Conservation (phyloP, 495 filamentous ascomycete species). For the Annulohypoxylon bovei region DNA sequence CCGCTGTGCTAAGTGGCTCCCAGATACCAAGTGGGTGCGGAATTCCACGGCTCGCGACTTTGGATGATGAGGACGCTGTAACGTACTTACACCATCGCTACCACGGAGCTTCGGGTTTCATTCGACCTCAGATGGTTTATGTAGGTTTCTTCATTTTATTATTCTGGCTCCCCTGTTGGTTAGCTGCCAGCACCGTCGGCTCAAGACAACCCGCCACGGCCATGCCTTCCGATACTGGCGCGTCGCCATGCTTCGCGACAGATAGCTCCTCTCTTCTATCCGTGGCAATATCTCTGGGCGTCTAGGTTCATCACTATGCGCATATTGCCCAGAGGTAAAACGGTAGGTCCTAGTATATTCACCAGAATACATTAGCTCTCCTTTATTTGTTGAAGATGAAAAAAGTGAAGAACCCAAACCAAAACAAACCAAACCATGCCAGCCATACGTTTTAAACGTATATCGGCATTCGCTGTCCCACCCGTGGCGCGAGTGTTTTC, state of each 20-base stretch:
- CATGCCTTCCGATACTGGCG: neutral
- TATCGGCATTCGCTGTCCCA: slow-evolving; percentile 50
- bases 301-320: neutral
- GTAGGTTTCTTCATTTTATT: slow-evolving; percentile 25
- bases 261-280: neutral
- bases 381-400: neutral
- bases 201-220: slow-evolving; percentile 11
- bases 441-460: slow-evolving; percentile 47
- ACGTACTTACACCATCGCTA: slow-evolving; percentile 14
- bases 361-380: neutral
- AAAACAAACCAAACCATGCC: slow-evolving; percentile 36
- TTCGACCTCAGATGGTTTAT: slow-evolving; percentile 15
- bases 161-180: slow-evolving; percentile 23
- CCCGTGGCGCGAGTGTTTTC: slow-evolving; percentile 54
- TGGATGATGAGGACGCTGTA: slow-evolving; percentile 11
- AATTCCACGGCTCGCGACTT: slow-evolving; percentile 31
- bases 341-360: slow-evolving; percentile 11
- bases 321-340: neutral
- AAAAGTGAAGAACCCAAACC: neutral
- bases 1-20: slow-evolving; percentile 10
- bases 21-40: slow-evolving; percentile 17
- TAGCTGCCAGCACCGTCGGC: slow-evolving; percentile 16
- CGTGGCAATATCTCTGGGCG: slow-evolving; percentile 3
- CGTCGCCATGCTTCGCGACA: neutral
- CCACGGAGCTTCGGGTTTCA: slow-evolving; percentile 35